Evolutionary conservation across 306 rosid species (phyloP), one percentile per base, ranked within the genome.

Genomic region (Sicyos edulis): DNA sequence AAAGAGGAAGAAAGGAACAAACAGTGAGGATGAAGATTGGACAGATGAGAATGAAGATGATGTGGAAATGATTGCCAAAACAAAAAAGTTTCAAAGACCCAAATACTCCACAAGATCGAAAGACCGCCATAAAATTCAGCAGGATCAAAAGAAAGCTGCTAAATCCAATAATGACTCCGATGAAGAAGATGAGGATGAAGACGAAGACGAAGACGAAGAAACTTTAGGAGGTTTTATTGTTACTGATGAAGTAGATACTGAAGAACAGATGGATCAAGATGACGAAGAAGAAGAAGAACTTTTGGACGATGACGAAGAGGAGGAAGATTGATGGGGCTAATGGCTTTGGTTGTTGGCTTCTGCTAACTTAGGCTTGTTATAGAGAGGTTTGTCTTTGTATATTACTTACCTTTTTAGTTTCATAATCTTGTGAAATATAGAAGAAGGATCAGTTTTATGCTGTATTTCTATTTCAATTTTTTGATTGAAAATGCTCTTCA

Each of bases 41-140:
- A 81, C 80, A 0, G 95, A 82, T 76, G 95, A 86, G 60, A 83
- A 82, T 76, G 97, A 81, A 77, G 87, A 77, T 57, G 91, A 79
- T 70, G 55, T 45, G 42, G 79, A 77, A 75, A 61, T 78, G 75
- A 84, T 83, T 67, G 76, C 84, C 69, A 80, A 76, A 65, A 9
- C 64, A 21, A 74, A 83, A 21, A 92, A 85, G 65, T 84, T 71
- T 44, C 79, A 66, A 68, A 77, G 42, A 52, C 81, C 88, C 7
- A 55, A 78, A 55, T 89, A 86, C 80, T 80, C 88, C 54, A 85
- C 97, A 10, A 88, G 96, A 73, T 85, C 86, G 5, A 89, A 60
- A 58, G 84, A 72, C n/a, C 21, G 37, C 11, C 26, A 14, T 15
- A 78, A 74, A 73, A 67, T 71, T 68, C 76, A 10, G 19, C 77